Evolutionary conservation across 495 filamentous ascomycete genomes (phyloP), one percentile per base, ranked within the genome.

Genomic region (Monascus purpureus): DNA sequence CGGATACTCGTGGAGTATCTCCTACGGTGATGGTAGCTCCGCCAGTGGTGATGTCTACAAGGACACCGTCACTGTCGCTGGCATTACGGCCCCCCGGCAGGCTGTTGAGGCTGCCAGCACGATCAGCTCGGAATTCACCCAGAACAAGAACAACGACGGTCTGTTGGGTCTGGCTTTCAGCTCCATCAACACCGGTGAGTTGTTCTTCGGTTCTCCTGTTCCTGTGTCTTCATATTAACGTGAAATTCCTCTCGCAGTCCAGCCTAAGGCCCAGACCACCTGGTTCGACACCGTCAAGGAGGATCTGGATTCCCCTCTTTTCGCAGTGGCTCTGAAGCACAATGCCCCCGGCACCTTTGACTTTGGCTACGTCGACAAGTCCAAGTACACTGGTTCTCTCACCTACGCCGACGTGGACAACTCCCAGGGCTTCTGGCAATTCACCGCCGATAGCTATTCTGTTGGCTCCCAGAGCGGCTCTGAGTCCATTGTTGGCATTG

Each of bases 161-260:
- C 61, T 86, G 28, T 55, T 88, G 12, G 82, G 82, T 25, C 65
- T 86, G 12, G 75, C 66, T 12, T 85, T 84, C 52, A 70, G 68
- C 55, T 59, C 37, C 24, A 67, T 86, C 56, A 88, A 86, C 61
- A 76, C 71, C 0, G 48, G 53, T 57, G 23, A 38, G 43, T 6
- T 14, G 19, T 22, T 2, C 17, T 25, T 14, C 13, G 27, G 8
- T 6, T 5, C 17, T 14, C 20, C 20, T 26, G 5, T 22, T 19
- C 27, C 19, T 8, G 8, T 8, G 3, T 9, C 2, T 17, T 17
- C 5, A 17, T 14, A 14, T 30, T 8, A 26, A n/a, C n/a, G n/a
- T n/a, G n/a, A n/a, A n/a, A n/a, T n/a, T n/a, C n/a, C n/a, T n/a
- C n/a, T n/a, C n/a, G n/a, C 16, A 51, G 71, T 83, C 29, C 29